Conservation (phyloP, 176 grass and related monocot genomes). For the Hsuehochloa calcarea region DNA sequence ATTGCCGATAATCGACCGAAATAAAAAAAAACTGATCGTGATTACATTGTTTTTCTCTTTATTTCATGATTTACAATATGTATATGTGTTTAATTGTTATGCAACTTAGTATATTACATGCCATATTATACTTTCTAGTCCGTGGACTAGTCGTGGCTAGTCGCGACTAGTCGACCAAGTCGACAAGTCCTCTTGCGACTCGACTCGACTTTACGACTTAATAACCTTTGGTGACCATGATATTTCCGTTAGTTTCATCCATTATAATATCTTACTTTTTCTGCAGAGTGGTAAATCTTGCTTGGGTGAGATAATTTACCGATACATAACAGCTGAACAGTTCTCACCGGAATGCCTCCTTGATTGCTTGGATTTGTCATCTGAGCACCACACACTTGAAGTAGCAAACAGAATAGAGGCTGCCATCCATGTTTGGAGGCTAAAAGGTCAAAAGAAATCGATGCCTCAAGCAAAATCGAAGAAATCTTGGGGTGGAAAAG, state of each 20-base stretch:
- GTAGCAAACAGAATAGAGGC: conserved; percentile 93
- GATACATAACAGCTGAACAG: conserved; percentile 84
- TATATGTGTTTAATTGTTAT: no score
- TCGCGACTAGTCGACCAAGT: no score
- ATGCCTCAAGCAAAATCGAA: conserved; percentile 60
- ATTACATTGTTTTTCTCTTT: no score
- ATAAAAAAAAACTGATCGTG: no score
- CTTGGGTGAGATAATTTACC: conserved; percentile 91
- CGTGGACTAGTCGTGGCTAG: no score
- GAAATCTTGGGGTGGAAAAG: conserved; percentile 90
- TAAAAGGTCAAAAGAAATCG: conserved; percentile 67
- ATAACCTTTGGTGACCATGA: not conserved
- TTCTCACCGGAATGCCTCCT: conserved; percentile 97
- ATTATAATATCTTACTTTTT: conserved; percentile 20
- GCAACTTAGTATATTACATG: no score
- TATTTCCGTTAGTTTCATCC: not conserved
- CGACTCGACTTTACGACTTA: no score
- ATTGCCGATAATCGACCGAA: no score
- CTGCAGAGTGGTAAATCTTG: conserved; percentile 89
- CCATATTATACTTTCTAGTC: no score
- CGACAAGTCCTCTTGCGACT: no score
- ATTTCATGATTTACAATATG: no score
- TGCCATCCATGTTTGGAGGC: conserved; percentile 87
- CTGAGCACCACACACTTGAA: conserved; percentile 88
- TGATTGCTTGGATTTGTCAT: conserved; percentile 87